Conservation (phyloP, 1,284 basidiomycete species). For the Fomitopsis schrenkii region DNA sequence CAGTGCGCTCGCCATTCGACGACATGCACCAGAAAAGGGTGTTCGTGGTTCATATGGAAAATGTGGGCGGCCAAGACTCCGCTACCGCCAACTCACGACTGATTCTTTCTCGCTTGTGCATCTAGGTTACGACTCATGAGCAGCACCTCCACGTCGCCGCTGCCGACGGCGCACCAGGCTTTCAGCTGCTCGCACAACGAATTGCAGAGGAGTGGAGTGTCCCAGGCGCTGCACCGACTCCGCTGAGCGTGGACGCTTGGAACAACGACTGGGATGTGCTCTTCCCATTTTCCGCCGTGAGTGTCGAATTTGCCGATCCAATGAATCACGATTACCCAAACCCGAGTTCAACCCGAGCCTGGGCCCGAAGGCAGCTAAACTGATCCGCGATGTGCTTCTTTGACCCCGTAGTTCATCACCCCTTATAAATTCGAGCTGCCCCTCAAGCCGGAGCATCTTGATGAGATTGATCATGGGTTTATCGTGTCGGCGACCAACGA, state of each 20-base stretch:
- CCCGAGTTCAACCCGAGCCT: background rate
- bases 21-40: conserved; percentile 84
- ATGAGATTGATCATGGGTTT: conserved; percentile 53
- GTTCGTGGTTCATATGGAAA: conserved; percentile 85
- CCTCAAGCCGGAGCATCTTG: conserved; percentile 44
- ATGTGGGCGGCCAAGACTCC: conserved; percentile 47
- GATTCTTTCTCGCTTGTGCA: background rate
- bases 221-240: conserved; percentile 35
- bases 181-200: conserved; percentile 55
- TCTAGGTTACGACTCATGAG: conserved; percentile 54
- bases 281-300: conserved; percentile 80
- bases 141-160: conserved; percentile 81
- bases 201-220: conserved; percentile 61
- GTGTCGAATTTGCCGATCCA: conserved; percentile 20
- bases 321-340: no score
- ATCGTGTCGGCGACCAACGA: conserved; percentile 61
- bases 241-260: conserved; percentile 59
- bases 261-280: conserved; percentile 84
- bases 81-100: background rate
- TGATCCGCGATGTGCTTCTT: background rate
- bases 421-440: conserved; percentile 72
- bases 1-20: conserved; percentile 71
- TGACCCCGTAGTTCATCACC: conserved; percentile 57
- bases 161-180: conserved; percentile 82
- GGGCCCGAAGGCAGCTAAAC: background rate